Percentiles rank a stretch among this genome's conserved stretches.
Evolutionary conservation across 768 basidiomycete species (phyloP).

Genomic region (Lentinus brumalis): DNA sequence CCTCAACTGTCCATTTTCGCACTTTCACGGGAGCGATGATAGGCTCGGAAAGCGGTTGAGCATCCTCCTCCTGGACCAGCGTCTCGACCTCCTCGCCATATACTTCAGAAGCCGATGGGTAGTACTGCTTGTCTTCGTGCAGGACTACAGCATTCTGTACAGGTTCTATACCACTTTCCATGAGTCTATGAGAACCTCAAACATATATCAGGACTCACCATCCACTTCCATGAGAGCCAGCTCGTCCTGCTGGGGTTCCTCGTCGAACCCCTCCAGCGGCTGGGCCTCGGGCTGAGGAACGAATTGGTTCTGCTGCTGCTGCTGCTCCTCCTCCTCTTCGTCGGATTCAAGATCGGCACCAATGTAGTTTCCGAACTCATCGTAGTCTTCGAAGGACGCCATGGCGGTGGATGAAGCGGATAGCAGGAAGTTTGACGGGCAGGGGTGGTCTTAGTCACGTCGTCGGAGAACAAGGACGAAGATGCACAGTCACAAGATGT

Average conservation of each 20-base stretch:
- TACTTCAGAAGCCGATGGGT: constrained; percentile 87
- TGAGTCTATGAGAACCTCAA: neutral
- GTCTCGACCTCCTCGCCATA: constrained; percentile 96
- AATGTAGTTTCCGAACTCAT: constrained; percentile 98
- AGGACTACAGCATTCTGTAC: constrained; percentile 81
- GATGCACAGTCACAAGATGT: neutral
- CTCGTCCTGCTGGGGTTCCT: constrained; percentile 58
- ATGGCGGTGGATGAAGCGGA: constrained; percentile 30
- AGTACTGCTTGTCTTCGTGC: constrained; percentile 98
- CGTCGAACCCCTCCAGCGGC: constrained; percentile 82
- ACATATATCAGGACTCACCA: constrained; percentile 45
- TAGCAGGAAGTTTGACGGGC: neutral
- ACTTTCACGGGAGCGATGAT: constrained; percentile 95
- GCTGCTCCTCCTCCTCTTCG: constrained; percentile 59
- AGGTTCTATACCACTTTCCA: constrained; percentile 52
- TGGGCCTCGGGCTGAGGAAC: constrained; percentile 35
- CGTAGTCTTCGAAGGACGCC: constrained; percentile 76
- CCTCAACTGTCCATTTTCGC: constrained; percentile 91
- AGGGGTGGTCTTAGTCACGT: constrained; percentile 5
- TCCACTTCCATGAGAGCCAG: constrained; percentile 84
- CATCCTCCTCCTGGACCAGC: constrained; percentile 96
- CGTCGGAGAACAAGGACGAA: neutral
- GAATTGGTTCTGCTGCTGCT: constrained; percentile 54
- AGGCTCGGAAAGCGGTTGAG: constrained; percentile 92
- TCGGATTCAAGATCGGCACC: constrained; percentile 94